These are phyloP conservation scores for Phytophthora pinifolia DNA, from an alignment of 352 stramenopile species.

Conservation along the genomic window DNA sequence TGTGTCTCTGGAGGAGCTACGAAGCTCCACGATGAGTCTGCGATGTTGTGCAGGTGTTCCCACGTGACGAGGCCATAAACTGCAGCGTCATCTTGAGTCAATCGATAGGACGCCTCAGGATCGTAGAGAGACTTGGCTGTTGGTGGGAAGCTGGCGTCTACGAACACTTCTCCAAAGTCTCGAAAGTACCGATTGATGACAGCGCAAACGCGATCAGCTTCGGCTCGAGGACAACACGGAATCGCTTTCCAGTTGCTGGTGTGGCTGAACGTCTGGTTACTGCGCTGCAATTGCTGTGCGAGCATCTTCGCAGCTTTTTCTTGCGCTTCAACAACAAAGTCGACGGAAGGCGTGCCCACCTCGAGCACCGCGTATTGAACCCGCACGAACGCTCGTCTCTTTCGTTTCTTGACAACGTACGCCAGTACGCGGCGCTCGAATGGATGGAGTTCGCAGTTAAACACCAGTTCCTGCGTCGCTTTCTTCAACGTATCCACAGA, in stretches of 20 bases:
- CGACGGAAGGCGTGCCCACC: constrained; percentile 13
- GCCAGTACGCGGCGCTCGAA: constrained; percentile 39
- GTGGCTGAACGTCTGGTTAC: constrained; percentile 14
- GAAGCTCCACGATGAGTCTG: constrained; percentile 34
- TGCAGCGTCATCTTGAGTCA: constrained; percentile 18
- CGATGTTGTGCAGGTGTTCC: constrained; percentile 28
- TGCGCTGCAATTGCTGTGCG: constrained; percentile 10
- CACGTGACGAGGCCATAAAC: constrained; percentile 30
- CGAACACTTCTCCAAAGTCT: constrained; percentile 27
- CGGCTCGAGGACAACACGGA: constrained; percentile 4
- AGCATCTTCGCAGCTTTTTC: constrained; percentile 3
- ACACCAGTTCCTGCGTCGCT: constrained; percentile 7
- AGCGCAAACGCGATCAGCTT: constrained; percentile 15
- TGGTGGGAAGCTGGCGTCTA: constrained; percentile 43
- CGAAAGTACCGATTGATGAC: constrained; percentile 47
- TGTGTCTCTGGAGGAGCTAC: neutral
- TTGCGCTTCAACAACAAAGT: constrained; percentile 10
- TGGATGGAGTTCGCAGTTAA: constrained; percentile 36
- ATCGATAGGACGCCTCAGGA: neutral
- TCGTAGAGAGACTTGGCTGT: constrained; percentile 13
- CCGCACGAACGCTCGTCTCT: constrained; percentile 44
- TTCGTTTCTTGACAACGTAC: constrained; percentile 26
- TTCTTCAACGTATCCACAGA: constrained; percentile 3
- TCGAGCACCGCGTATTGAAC: constrained; percentile 34
- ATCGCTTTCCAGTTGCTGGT: constrained; percentile 19